These are phyloP conservation scores for Gloeostereum incarnatum DNA, from an alignment of 768 basidiomycete species.

Conservation along the genomic window DNA sequence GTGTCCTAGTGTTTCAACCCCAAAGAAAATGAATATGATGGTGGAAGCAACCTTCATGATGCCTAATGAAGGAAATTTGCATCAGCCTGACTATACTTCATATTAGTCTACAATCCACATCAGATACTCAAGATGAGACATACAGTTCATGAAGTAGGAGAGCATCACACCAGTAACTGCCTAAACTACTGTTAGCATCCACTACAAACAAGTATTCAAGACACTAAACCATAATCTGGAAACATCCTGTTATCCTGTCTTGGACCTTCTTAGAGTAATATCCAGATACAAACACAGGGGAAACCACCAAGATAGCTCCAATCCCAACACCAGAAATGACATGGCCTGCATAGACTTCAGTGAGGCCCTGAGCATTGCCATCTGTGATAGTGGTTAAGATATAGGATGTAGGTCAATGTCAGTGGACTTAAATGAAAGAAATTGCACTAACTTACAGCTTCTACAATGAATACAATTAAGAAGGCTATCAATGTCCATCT, in stretches of 20 bases:
- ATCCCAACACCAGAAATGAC: constrained; percentile 76
- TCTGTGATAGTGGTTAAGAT: constrained; percentile 63
- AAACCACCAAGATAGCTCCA: constrained; percentile 69
- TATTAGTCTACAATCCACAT: too few species aligned
- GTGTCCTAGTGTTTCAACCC: constrained; percentile 61
- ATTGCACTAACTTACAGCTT: constrained; percentile 63
- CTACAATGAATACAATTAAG: constrained; percentile 54
- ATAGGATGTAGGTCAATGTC: too few species aligned
- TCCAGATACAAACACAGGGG: constrained; percentile 82
- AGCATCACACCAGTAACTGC: constrained; percentile 78
- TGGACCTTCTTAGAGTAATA: constrained; percentile 83
- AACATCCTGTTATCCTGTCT: constrained; percentile 76
- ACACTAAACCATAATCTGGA: constrained; percentile 67
- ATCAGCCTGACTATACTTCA: too few species aligned
- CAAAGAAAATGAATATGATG: constrained; percentile 52
- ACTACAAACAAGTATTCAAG: not conserved
- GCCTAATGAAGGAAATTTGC: too few species aligned
- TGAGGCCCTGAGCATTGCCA: constrained; percentile 40
- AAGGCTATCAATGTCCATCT: constrained; percentile 53
- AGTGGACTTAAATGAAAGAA: too few species aligned
- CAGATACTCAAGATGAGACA: constrained; percentile 17
- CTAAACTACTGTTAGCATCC: constrained; percentile 12
- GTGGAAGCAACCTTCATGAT: constrained; percentile 65
- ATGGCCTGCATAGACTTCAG: constrained; percentile 72
- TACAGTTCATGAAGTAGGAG: constrained; percentile 75